Percentiles rank a stretch among this genome's conserved stretches.
Conservation (phyloP, 2,329 filamentous ascomycete genomes). For the Lecanicillium sp. region DNA sequence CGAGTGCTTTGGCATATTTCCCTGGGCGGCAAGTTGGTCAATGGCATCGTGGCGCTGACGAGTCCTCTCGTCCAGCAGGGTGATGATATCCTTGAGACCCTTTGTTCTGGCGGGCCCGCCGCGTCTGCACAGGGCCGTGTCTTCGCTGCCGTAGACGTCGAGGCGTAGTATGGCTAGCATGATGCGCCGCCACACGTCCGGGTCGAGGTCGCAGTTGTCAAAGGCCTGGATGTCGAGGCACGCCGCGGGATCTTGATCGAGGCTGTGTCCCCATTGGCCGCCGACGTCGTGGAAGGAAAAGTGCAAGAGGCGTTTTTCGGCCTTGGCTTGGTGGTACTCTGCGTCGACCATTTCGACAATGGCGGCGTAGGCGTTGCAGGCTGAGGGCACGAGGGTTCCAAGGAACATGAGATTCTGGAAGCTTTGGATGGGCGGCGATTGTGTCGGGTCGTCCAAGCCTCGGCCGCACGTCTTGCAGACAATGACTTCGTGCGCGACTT, state of each 20-base stretch:
- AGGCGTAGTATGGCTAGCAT: constrained; percentile 45
- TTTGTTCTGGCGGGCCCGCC: constrained; percentile 16
- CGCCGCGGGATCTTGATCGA: constrained; percentile 10
- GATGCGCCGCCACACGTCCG: constrained; percentile 43
- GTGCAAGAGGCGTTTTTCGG: constrained; percentile 29
- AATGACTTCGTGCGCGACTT: constrained; percentile 41
- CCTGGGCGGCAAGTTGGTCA: constrained; percentile 35
- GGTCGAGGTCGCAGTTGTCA: constrained; percentile 38
- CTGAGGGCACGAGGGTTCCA: constrained; percentile 47
- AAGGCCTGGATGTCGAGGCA: constrained; percentile 23
- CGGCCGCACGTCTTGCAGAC: constrained; percentile 42
- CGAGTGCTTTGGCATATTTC: constrained; percentile 19
- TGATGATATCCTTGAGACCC: constrained; percentile 47
- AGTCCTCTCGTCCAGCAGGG: constrained; percentile 42
- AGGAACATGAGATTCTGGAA: constrained; percentile 54
- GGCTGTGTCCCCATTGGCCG: constrained; percentile 36
- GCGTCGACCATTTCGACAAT: constrained; percentile 47
- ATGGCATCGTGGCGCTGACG: constrained; percentile 38
- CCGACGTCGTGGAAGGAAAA: constrained; percentile 40
- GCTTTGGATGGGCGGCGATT: constrained; percentile 34
- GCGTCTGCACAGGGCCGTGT: constrained; percentile 9
- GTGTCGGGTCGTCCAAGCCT: constrained; percentile 21
- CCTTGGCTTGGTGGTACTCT: constrained; percentile 36
- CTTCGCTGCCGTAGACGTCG: constrained; percentile 47
- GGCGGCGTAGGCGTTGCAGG: constrained; percentile 47